phyloP scores from a whole-genome alignment of 75 land plant species.

The Azolla pinnata region DNA sequence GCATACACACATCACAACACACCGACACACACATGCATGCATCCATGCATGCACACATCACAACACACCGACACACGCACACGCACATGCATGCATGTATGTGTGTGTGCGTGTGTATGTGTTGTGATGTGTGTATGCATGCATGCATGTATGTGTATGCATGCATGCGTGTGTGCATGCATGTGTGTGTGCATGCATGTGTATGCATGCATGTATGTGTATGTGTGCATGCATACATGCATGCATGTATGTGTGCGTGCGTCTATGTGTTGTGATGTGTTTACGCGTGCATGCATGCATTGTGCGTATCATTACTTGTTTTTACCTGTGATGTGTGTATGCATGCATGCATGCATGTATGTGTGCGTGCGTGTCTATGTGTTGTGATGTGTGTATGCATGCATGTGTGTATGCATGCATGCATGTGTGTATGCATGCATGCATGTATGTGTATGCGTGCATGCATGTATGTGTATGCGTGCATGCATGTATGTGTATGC shows the following conservation, averaged over 20 bases:
- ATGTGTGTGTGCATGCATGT: not conserved
- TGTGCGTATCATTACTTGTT: too few relatives aligned
- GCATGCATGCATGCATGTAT: not conserved
- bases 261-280: not conserved
- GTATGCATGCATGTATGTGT: not conserved
- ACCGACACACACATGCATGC: not conserved
- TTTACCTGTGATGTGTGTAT: not conserved
- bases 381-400: not conserved
- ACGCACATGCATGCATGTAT: not conserved
- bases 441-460: not conserved
- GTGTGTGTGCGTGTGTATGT: not conserved
- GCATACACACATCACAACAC: not conserved
- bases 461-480: not conserved
- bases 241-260: not conserved
- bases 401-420: constrained; percentile 6
- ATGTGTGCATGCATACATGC: not conserved
- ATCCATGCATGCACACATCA: not conserved
- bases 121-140: not conserved
- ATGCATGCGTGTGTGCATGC: not conserved
- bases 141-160: not conserved
- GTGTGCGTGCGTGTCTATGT: not conserved
- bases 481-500: too few relatives aligned
- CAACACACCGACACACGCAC: not conserved
- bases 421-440: constrained; percentile 5
- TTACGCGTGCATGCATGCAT: not conserved